These are phyloP conservation scores for Podila clonocystis DNA, from an alignment of 192 early-diverging fungal species.

Conservation along the genomic window DNA sequence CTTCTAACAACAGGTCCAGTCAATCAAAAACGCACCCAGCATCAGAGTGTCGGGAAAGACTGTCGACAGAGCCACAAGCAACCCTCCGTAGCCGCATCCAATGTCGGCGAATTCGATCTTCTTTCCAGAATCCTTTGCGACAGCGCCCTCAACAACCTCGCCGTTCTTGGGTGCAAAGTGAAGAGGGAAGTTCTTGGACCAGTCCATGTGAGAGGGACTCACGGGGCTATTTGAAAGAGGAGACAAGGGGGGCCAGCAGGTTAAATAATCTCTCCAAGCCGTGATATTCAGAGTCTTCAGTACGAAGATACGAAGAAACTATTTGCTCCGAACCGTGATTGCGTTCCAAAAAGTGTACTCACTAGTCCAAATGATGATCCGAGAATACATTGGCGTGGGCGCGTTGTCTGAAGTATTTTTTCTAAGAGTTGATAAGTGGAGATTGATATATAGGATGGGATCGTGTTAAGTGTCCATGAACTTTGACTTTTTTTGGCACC, in stretches of 20 bases:
- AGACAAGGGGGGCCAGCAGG: no score
- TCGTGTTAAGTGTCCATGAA: neutral
- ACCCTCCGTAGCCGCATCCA: conserved; percentile 98
- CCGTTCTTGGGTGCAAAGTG: conserved; percentile 58
- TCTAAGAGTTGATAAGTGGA: conserved; percentile 54
- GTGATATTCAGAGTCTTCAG: no score
- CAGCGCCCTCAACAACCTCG: conserved; percentile 28
- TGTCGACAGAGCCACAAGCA: conserved; percentile 87
- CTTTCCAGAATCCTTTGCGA: conserved; percentile 45
- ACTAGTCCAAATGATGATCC: conserved; percentile 94
- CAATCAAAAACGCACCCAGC: conserved; percentile 65
- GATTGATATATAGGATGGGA: neutral
- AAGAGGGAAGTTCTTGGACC: conserved; percentile 88
- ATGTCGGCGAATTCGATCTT: conserved; percentile 97
- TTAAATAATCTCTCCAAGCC: neutral
- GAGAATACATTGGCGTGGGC: conserved; percentile 99
- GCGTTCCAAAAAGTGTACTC: conserved; percentile 19
- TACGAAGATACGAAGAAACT: no score
- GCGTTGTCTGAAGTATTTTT: conserved; percentile 87
- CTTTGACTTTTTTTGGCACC: neutral
- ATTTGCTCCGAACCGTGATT: no score
- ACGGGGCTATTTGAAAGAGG: conserved; percentile 64
- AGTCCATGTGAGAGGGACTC: conserved; percentile 85
- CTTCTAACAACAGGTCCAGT: neutral
- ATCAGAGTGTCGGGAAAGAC: conserved; percentile 93